Percentiles rank a stretch among this genome's conserved stretches.
phyloP scores from a whole-genome alignment of 176 grass and related monocot genomes.

The Elymus sibiricus region DNA sequence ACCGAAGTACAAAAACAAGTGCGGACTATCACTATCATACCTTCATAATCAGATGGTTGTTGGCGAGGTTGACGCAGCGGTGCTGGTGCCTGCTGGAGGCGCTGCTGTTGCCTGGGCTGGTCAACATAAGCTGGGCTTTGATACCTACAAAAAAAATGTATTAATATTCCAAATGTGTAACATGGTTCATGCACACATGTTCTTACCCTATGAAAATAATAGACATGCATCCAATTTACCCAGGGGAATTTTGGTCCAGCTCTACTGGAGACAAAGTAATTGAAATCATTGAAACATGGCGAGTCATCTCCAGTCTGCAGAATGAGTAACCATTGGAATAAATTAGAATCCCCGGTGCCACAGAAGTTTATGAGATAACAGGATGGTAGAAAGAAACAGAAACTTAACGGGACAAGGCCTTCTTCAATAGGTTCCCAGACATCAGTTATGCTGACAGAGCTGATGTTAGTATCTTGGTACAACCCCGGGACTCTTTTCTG shows the following conservation, averaged over 20 bases:
- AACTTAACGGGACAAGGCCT: conserved; percentile 84
- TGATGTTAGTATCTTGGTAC: conserved; percentile 77
- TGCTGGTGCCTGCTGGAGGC: conserved; percentile 46
- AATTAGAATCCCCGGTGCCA: conserved; percentile 6
- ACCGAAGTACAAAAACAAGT: background rate
- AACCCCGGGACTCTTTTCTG: conserved; percentile 78
- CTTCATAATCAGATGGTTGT: conserved; percentile 55
- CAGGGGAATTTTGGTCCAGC: conserved; percentile 67
- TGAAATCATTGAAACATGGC: conserved; percentile 94
- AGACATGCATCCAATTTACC: conserved; percentile 42
- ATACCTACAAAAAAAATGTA: conserved; percentile 52
- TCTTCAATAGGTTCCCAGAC: conserved; percentile 99
- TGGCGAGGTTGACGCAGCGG: conserved; percentile 41
- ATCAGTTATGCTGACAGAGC: conserved; percentile 94
- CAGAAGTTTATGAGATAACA: background rate
- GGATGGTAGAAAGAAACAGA: conserved; percentile 14
- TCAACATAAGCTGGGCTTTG: conserved; percentile 62
- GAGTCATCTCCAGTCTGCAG: conserved; percentile 75
- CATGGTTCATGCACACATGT: background rate
- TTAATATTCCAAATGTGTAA: background rate
- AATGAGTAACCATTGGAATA: background rate
- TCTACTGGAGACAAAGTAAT: conserved; percentile 77
- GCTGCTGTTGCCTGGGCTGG: conserved; percentile 58
- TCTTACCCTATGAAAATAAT: background rate
- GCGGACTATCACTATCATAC: conserved; percentile 16